Evolutionary conservation across 1,284 basidiomycete species (phyloP).

Genomic region (Rugosomyces carneus): DNA sequence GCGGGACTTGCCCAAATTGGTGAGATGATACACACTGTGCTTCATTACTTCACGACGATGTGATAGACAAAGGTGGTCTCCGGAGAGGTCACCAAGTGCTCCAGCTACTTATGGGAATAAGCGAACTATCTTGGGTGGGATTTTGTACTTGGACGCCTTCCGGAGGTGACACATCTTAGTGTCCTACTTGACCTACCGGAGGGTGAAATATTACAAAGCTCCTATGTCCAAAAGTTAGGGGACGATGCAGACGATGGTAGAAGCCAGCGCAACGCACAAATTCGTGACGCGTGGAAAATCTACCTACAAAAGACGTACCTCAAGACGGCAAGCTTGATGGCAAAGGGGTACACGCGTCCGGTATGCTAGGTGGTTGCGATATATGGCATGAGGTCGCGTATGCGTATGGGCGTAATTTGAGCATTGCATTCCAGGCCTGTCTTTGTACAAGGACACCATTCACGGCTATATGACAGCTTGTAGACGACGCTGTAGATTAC

Average conservation of each 20-base stretch:
- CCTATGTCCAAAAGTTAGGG: conserved; percentile 33
- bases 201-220: conserved; percentile 93
- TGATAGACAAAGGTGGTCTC: conserved; percentile 84
- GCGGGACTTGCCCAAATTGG: conserved; percentile 90
- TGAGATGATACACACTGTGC: conserved; percentile 99
- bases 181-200: conserved; percentile 96
- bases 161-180: conserved; percentile 89
- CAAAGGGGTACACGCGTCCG: conserved; percentile 86
- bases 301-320: conserved; percentile 96
- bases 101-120: conserved; percentile 93
- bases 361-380: conserved; percentile 88
- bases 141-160: conserved; percentile 87
- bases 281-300: conserved; percentile 67
- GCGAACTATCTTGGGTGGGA: conserved; percentile 90
- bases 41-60: conserved; percentile 95
- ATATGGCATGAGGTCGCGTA: conserved; percentile 93
- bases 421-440: conserved; percentile 96
- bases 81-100: conserved; percentile 82
- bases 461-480: conserved; percentile 70
- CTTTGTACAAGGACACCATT: conserved; percentile 32
- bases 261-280: conserved; percentile 1
- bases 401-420: conserved; percentile 47
- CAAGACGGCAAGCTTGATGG: conserved; percentile 95
- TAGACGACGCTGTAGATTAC: conserved; percentile 95
- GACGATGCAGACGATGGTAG: background rate